phyloP scores from a whole-genome alignment of 1,139 yeast genomes.

The Spencermartinsiella ligniputridi region DNA sequence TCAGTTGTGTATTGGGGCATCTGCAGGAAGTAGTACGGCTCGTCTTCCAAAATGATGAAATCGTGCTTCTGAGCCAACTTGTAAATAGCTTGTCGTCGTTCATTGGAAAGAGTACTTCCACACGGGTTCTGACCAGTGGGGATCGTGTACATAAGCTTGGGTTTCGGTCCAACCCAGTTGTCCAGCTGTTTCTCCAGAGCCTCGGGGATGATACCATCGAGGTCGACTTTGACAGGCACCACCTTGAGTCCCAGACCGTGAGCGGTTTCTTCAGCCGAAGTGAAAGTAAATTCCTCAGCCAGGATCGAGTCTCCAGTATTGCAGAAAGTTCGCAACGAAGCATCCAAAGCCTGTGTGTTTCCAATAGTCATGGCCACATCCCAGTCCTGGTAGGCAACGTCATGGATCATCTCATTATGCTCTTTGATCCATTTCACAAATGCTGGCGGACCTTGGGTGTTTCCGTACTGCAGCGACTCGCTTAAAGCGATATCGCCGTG shows the following conservation, averaged over 20 bases:
- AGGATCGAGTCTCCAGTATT: conserved; percentile 73
- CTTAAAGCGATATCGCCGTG: conserved; percentile 66
- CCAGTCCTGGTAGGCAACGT: conserved; percentile 65
- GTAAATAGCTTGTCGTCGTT: conserved; percentile 71
- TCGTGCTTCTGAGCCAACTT: conserved; percentile 73
- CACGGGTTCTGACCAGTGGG: conserved; percentile 96
- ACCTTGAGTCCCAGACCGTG: conserved; percentile 65
- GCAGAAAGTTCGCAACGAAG: conserved; percentile 73
- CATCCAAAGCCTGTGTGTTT: conserved; percentile 87
- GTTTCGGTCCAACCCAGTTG: conserved; percentile 69
- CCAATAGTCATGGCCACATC: conserved; percentile 62
- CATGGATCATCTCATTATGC: conserved; percentile 69
- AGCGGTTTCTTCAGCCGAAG: conserved; percentile 81
- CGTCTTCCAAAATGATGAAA: conserved; percentile 80
- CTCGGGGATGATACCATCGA: conserved; percentile 73
- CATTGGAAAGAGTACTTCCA: conserved; percentile 68
- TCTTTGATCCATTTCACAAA: conserved; percentile 62
- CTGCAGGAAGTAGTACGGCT: conserved; percentile 91
- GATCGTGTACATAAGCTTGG: conserved; percentile 78
- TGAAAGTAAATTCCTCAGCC: conserved; percentile 78
- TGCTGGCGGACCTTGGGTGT: conserved; percentile 74
- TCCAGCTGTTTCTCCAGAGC: conserved; percentile 58
- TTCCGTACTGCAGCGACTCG: conserved; percentile 88
- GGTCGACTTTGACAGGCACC: conserved; percentile 76
- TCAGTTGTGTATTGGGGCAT: conserved; percentile 58